These are phyloP conservation scores for Camellia oleifera DNA, from an alignment of 179 eudicot genomes.

Conservation along the genomic window DNA sequence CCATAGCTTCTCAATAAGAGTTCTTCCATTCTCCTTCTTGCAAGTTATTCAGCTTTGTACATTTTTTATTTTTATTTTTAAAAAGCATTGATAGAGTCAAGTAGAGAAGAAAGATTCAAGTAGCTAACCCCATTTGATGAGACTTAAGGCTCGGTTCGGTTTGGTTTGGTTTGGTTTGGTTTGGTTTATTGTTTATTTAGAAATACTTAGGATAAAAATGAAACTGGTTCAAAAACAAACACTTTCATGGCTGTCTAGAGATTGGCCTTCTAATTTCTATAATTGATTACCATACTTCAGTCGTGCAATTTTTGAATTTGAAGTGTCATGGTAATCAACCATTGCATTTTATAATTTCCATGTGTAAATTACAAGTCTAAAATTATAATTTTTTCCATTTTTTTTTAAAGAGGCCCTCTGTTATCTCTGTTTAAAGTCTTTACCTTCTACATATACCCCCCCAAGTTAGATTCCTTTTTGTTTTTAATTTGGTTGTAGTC, in stretches of 20 bases:
- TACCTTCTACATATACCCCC: background rate
- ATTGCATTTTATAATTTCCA: background rate
- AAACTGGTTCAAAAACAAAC: background rate
- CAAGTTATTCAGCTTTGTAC: conserved; percentile 8
- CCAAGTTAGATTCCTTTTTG: background rate
- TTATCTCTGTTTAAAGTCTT: background rate
- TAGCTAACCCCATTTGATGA: too few species aligned
- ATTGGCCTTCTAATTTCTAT: background rate
- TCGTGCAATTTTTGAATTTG: background rate
- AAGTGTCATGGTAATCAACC: background rate
- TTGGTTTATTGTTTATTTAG: background rate
- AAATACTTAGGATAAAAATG: background rate
- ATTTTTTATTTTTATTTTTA: background rate
- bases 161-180: too few species aligned
- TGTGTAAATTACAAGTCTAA: background rate
- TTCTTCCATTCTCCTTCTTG: background rate
- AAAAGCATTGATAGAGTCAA: too few species aligned
- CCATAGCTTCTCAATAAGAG: background rate
- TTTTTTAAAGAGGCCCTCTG: background rate
- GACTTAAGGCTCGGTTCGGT: too few species aligned
- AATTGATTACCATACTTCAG: background rate
- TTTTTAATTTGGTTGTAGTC: background rate
- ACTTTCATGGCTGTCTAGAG: background rate
- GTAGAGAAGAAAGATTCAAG: too few species aligned
- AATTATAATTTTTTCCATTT: background rate